Evolutionary conservation across 2,329 filamentous ascomycete genomes (phyloP), one percentile per base, ranked within the genome.

Genomic region (Grosmannia huntii): DNA sequence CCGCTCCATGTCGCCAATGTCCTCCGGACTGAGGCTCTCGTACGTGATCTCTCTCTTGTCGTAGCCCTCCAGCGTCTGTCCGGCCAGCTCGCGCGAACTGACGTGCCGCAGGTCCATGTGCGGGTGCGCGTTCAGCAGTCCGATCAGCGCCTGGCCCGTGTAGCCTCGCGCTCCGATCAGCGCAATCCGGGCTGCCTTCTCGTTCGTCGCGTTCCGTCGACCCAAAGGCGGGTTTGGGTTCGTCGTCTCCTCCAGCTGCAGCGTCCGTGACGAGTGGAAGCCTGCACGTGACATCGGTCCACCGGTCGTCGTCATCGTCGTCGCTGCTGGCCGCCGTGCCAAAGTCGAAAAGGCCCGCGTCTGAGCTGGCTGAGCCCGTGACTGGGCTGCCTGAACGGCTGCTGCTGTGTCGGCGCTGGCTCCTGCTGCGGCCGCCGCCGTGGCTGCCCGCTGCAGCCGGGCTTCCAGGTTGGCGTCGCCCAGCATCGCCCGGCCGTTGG

Each of bases 111-210:
- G 83, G 64, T 96, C 91, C 79, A 97, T 87, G 72, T 89, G 82
- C 16, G 90, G 90, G 73, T 97, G 94, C 38, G 82, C 75, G 73
- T 96, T 94, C 55, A 99, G 78, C 23, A 99, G 82, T 61, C 84
- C 85, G 66, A 97, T 90, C 53, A 99, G 78, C 57, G 90, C 89
- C 71, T 96, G 89, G 48, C 94, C 92, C 57, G 92, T 97, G 64
- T 96, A 97, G 38, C 94, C 92, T 68, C 91, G 87, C 59, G 90
- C 91, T 62, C 91, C 91, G 63, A 96, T 95, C 57, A 96, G 79
- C 51, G 87, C 91, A 54, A 96, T 82, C 68, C 86, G 87, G 14
- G 90, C 84, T 12, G 89, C 87, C 61, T 83, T 81, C 60, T 82
- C 80, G 73, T 91, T 95, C 60, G 89, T 90, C 60, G 84, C 86